Base-by-base conservation (phyloP, 2,329 filamentous ascomycete species). In the Neonectria hederae region DNA sequence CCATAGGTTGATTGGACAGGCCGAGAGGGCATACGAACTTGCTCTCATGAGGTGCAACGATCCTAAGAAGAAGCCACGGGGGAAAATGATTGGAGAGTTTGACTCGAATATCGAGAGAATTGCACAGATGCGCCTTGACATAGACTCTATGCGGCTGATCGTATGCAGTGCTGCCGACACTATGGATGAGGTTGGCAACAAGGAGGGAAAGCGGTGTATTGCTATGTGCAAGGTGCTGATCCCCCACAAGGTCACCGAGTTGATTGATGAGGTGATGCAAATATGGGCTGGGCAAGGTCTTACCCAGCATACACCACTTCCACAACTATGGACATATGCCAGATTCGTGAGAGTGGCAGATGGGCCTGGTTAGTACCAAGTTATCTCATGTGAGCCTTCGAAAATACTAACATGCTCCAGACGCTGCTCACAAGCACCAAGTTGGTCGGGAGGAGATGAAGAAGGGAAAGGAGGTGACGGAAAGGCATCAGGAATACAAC, bases 181-280 rank as follows among this genome's bases (percentile, higher is more conserved):
- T 79, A 97, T 97, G 81, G 94, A 97, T 79, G 86, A 90, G 70
- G 86, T 90, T 21, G 90, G 93, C 71, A 92, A 94, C 69, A 97
- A 97, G 82, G 87, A 89, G 61, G 92, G 93, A 0, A 85, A 97
- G 62, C 91, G 90, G 77, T 92, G 97, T 78, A 97, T 97, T 70
- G 93, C 93, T 19, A 88, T 97, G 81, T 93, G 93, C 65, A 97
- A 97, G 83, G 89, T 97, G 1, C 86, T 96, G 9, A 92, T 96
- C 2, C 94, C 94, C 1, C 84, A 87, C 71, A 91, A 90, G 73
- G 89, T 91, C 5, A 84, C 97, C 71, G 87, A 89, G 19, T 91
- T 97, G 70, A 93, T 97, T 70, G 94, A 97, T 82, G 90, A 93
- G 67, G 94, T 93, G 0, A 90, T 97, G n/a, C 94, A 97, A 84